These are phyloP conservation scores for Aspergillus caelatus DNA, from an alignment of 2,329 filamentous ascomycete genomes.

Conservation along the genomic window DNA sequence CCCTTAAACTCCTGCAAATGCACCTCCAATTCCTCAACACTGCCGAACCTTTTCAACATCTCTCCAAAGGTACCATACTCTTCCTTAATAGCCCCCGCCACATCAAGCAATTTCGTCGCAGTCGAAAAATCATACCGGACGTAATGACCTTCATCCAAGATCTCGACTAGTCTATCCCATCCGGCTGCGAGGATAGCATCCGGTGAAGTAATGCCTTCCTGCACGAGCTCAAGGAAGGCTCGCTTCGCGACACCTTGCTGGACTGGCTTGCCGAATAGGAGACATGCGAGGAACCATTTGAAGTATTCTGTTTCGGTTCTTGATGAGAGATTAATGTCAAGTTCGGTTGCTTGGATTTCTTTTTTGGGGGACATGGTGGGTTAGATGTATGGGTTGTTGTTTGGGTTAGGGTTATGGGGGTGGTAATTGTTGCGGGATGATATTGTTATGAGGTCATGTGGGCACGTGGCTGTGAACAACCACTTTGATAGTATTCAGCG, in stretches of 20 bases:
- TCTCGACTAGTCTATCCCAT: slow-evolving; percentile 22
- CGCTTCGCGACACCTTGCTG: slow-evolving; percentile 19
- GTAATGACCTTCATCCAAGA: slow-evolving; percentile 22
- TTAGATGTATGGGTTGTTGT: too few relatives aligned
- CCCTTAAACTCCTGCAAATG: not conserved
- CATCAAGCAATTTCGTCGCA: slow-evolving; percentile 19
- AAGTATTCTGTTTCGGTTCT: slow-evolving; percentile 11
- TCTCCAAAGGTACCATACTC: slow-evolving; percentile 12
- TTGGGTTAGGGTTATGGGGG: too few relatives aligned
- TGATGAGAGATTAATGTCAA: slow-evolving; percentile 11
- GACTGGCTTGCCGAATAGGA: slow-evolving; percentile 22
- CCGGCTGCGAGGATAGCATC: slow-evolving; percentile 16
- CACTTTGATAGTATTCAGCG: too few relatives aligned
- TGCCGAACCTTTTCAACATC: not conserved
- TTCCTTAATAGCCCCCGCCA: slow-evolving; percentile 12
- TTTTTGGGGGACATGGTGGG: not conserved
- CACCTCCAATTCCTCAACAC: not conserved
- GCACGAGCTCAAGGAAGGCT: slow-evolving; percentile 14
- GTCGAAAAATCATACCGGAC: slow-evolving; percentile 21
- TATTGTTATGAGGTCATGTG: not conserved
- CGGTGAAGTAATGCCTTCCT: slow-evolving; percentile 17
- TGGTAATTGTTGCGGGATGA: not conserved
- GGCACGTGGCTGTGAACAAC: not conserved
- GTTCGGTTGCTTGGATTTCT: slow-evolving; percentile 5
- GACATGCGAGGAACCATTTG: slow-evolving; percentile 24